phyloP scores from a whole-genome alignment of 768 basidiomycete species.

The Serendipita sp. region DNA sequence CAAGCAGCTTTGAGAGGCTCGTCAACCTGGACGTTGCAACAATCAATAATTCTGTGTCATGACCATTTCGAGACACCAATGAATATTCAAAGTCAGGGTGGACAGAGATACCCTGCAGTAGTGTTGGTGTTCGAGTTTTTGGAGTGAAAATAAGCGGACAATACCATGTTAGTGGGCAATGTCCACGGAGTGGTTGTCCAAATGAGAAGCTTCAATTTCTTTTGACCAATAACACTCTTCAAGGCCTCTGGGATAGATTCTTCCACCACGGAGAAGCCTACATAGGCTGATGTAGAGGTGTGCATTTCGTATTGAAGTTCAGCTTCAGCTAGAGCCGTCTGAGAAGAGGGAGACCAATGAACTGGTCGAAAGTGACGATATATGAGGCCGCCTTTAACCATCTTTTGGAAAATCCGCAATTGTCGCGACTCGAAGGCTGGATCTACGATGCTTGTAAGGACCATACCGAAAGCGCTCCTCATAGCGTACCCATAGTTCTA shows the following conservation, averaged over 20 bases:
- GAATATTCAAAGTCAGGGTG: constrained; percentile 55
- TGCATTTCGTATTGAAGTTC: constrained; percentile 88
- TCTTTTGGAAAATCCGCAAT: constrained; percentile 62
- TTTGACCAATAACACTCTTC: constrained; percentile 14
- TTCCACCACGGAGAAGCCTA: constrained; percentile 47
- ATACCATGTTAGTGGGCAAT: constrained; percentile 83
- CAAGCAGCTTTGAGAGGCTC: not conserved
- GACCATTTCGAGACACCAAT: constrained; percentile 22
- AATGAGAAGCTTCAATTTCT: constrained; percentile 42
- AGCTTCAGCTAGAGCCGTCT: constrained; percentile 86
- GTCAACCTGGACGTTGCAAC: constrained; percentile 22
- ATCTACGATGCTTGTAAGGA: constrained; percentile 31
- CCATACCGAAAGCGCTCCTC: not conserved
- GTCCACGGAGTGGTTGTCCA: constrained; percentile 99
- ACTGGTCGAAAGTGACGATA: constrained; percentile 79
- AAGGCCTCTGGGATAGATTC: constrained; percentile 18
- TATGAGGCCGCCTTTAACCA: constrained; percentile 81
- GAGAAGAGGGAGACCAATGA: constrained; percentile 88
- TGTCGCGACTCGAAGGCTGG: constrained; percentile 79
- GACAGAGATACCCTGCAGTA: constrained; percentile 60
- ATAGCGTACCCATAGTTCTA: constrained; percentile 55
- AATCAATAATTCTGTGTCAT: constrained; percentile 17
- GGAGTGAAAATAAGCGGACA: constrained; percentile 9
- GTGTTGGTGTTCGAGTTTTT: not conserved
- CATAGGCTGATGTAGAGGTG: constrained; percentile 73